These are phyloP conservation scores for Clonostachys solani DNA, from an alignment of 2,329 filamentous ascomycete species.

Conservation along the genomic window DNA sequence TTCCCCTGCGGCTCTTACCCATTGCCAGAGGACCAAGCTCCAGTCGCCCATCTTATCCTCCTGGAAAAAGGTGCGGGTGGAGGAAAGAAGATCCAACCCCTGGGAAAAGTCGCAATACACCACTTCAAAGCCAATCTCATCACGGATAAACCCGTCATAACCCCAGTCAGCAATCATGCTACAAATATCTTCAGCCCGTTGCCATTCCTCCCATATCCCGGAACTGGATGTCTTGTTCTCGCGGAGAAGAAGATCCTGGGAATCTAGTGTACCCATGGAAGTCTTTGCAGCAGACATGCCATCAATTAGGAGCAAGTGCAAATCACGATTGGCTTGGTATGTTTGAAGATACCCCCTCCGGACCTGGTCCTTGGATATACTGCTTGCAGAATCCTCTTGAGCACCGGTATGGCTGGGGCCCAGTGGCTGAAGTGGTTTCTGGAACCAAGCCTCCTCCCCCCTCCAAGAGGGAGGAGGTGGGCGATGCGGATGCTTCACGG, in stretches of 20 bases:
- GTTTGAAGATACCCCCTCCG: slow-evolving; percentile 61
- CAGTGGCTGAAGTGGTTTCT: no score
- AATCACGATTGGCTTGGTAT: slow-evolving; percentile 52
- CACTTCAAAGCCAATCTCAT: slow-evolving; percentile 68
- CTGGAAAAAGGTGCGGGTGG: slow-evolving; percentile 14
- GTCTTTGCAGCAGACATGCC: slow-evolving; percentile 67
- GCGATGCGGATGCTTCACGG: slow-evolving; percentile 13
- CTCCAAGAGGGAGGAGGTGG: neutral
- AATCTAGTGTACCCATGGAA: slow-evolving; percentile 60
- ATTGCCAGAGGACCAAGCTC: slow-evolving; percentile 28
- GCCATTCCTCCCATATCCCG: slow-evolving; percentile 30
- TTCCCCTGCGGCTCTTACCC: slow-evolving; percentile 31
- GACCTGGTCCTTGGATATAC: slow-evolving; percentile 1
- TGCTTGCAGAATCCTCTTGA: neutral
- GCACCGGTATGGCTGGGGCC: slow-evolving; percentile 1
- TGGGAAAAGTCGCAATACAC: slow-evolving; percentile 60
- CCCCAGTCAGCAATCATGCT: slow-evolving; percentile 45
- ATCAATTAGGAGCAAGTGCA: slow-evolving; percentile 65
- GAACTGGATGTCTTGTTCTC: slow-evolving; percentile 18
- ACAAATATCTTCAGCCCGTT: slow-evolving; percentile 53
- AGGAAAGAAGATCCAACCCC: slow-evolving; percentile 30
- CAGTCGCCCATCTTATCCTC: slow-evolving; percentile 8
- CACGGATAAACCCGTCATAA: slow-evolving; percentile 62
- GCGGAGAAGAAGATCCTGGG: slow-evolving; percentile 59
- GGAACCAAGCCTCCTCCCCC: no score